Evolutionary conservation across 805 yeast genomes (phyloP), one percentile per base, ranked within the genome.

Genomic region (Metschnikowia chrysomelidarum): DNA sequence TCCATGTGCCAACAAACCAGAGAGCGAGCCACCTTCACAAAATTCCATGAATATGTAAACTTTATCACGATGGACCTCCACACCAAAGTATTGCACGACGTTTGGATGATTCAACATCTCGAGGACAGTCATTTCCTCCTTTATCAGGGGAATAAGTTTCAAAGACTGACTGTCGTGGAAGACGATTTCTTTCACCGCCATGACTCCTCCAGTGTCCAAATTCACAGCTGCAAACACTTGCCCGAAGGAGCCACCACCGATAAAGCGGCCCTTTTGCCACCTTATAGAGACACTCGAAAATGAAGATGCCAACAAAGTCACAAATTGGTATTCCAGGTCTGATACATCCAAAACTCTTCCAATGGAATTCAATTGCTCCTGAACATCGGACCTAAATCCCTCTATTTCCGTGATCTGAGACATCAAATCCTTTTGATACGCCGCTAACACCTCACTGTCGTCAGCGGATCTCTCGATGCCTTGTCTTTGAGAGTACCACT

Each of bases 231-330:
- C 88, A 59, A 76, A 93, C 3, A 93, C 98, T 40, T 84, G 79
- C 5, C 98, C 98, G 69, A 91, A 93, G 0, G 96, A 78, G 27
- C 98, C 98, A 27, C 95, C 91, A 2, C 98, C 98, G 51, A 93
- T 77, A 52, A 80, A 87, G 43, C 81, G 78, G 30, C 96, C 95
- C 64, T 91, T 95, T 59, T 93, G 97, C 98, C 98, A 93, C 60
- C 96, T 79, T 44, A 93, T 87, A 0, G 96, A 82, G 19, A 89
- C 84, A 49, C 88, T 83, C 2, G 95, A 83, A 51, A 88, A 80
- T 0, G 94, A 82, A 0, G 96, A 85, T 0, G 97, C 95, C 38
- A 94, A 69, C 36, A 87, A 80, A 2, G 93, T 76, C 29, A 93
- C 74, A 51, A 82, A 87, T 57, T 88, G 95, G 52, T 88, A 86